Evolutionary conservation across 2,329 filamentous ascomycete species (phyloP), one percentile per base, ranked within the genome.

Genomic region (Xenoacremonium recifei): DNA sequence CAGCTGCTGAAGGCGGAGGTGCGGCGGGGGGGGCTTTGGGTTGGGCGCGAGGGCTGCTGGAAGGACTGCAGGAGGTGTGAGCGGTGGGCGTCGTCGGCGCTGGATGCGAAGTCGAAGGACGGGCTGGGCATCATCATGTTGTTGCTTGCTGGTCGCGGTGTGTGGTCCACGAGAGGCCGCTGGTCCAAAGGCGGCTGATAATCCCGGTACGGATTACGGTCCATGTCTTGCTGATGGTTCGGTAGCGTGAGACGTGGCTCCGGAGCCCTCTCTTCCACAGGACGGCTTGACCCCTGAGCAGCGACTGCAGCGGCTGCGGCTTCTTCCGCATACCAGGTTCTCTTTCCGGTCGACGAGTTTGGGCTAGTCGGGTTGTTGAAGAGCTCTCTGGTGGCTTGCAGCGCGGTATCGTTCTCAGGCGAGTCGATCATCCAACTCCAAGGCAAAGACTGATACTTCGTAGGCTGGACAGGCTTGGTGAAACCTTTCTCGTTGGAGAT

Each of bases 391-490:
- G n/a, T n/a, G n/a, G n/a, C n/a, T n/a, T n/a, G n/a, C n/a, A n/a
- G n/a, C 20, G 51, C 50, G 5, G 49, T 44, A 13, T 50, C 48
- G 31, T 59, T 46, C 5, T 65, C 65, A 18, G 58, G 65, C 0
- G 65, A 65, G 0, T 60, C 66, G 29, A 65, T 60, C 42, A 77
- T 73, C 62, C 73, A 76, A 13, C 65, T 64, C 77, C 77, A 80
- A 2, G 77, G 76, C 25, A 79, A 62, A 35, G 59, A 59, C 18
- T 60, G 59, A 44, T 66, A 66, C 35, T 60, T 64, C 21, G 58
- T 61, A 13, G 58, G 57, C 5, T 55, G 51, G 19, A 59, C 50
- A 6, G 60, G 58, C 5, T 48, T 47, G 2, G 52, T 55, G 21
- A 62, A 62, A 21, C 61, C 63, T 17, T 55, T 48, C 25, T 64